Conservation (phyloP, 2,329 filamentous ascomycete genomes). For the Aspergillus intermedius region DNA sequence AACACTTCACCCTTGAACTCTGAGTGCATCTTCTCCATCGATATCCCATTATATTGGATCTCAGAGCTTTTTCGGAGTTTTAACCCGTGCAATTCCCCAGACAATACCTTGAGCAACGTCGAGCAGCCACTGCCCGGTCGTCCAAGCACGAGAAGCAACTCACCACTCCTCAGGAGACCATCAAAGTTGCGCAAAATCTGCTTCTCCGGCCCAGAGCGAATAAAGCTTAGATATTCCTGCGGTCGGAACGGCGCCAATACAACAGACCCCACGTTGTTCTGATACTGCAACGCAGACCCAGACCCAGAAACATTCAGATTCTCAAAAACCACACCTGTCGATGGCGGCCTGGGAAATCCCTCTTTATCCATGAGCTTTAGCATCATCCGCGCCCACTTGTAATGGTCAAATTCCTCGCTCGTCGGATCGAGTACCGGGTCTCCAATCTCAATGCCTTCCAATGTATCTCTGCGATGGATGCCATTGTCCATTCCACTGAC, state of each 20-base stretch:
- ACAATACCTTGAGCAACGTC: constrained; percentile 76
- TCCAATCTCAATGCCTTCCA: constrained; percentile 35
- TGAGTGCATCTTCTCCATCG: constrained; percentile 66
- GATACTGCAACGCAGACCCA: constrained; percentile 60
- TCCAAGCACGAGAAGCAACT: constrained; percentile 36
- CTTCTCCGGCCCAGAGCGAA: constrained; percentile 45
- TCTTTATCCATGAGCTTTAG: constrained; percentile 49
- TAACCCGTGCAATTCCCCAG: constrained; percentile 75
- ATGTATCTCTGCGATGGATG: constrained; percentile 25
- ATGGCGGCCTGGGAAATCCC: constrained; percentile 44
- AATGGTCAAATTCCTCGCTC: constrained; percentile 47
- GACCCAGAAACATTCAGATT: constrained; percentile 62
- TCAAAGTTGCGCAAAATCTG: constrained; percentile 51
- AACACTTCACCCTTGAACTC: constrained; percentile 39
- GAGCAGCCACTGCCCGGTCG: constrained; percentile 54
- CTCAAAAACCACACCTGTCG: constrained; percentile 58
- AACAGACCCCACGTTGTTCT: constrained; percentile 58
- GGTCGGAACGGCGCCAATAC: constrained; percentile 53
- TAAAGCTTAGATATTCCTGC: constrained; percentile 46
- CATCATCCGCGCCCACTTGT: constrained; percentile 47
- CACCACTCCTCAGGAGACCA: constrained; percentile 47
- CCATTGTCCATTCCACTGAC: constrained; percentile 7
- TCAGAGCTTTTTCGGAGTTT: constrained; percentile 62
- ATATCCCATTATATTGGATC: constrained; percentile 68
- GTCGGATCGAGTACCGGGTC: constrained; percentile 49